Base-by-base conservation (phyloP, 371 early-diverging fungal genomes). In the Phascolomyces articulosus region DNA sequence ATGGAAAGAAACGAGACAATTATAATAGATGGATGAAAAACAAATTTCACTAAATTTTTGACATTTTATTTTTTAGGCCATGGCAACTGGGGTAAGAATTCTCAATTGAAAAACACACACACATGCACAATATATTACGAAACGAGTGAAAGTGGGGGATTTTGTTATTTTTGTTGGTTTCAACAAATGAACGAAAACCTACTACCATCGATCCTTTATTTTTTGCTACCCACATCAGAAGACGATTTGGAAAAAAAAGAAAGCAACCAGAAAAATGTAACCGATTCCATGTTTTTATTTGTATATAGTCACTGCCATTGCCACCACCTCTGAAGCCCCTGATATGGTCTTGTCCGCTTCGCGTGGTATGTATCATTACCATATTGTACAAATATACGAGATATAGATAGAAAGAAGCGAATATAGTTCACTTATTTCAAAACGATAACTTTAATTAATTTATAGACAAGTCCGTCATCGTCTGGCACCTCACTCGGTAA, bases 381-480 rank as follows among this genome's bases (percentile, higher is more conserved):
- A n/a, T n/a, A 18, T 13, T 38, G 38, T 38, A 38, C 38, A 38
- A 6, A 9, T 13, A n/a, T n/a, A n/a, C n/a, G n/a, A n/a, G n/a
- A n/a, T n/a, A n/a, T n/a, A n/a, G n/a, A n/a, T 38, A 38, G 47
- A 47, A 47, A 11, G 47, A 47, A 47, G 18, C 47, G 54, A 23
- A 23, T 13, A 44, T 40, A 57, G 58, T 10, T 23, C 3, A 31
- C n/a, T 26, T 20, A 10, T 18, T 16, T 41, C 21, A 11, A 47
- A 47, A 6, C n/a, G 47, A 13, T 13, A 10, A 40, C 15, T 48
- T 40, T 53, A 49, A 10, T 41, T 47, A 20, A 6, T 31, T 6
- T 64, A 55, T 72, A 91, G 95, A 96, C 90, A 98, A 96, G 93
- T 87, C 95, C 72, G 85, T 97, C 80, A 93, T 98, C 68, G 95